Conservation (phyloP, 495 filamentous ascomycete genomes). For the Talaromyces wortmannii region DNA sequence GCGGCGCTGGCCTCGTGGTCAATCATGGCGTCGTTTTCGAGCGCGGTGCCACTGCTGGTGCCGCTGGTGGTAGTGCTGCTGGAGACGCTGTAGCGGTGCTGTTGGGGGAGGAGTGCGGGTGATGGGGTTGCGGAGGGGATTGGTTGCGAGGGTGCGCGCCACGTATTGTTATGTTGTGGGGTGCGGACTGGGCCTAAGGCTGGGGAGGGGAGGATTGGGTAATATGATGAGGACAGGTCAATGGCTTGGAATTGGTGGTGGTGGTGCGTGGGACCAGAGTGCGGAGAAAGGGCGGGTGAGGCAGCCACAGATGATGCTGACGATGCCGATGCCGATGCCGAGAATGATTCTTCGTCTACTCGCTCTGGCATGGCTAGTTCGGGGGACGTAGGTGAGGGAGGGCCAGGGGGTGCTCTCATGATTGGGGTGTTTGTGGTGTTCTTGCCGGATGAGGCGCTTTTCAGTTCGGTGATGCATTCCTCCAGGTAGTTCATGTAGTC, state of each 20-base stretch:
- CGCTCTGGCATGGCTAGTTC: slow-evolving; percentile 4
- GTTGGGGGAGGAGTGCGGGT: slow-evolving; percentile 23
- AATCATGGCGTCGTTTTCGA: slow-evolving; percentile 11
- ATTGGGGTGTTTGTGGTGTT: slow-evolving; percentile 4
- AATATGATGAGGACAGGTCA: slow-evolving; percentile 15
- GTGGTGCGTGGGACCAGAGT: slow-evolving; percentile 11
- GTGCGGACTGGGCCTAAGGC: slow-evolving; percentile 26
- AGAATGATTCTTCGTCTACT: not conserved
- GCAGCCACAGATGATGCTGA: not conserved
- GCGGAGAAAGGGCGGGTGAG: not conserved
- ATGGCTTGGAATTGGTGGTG: slow-evolving; percentile 29
- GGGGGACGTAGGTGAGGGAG: not conserved
- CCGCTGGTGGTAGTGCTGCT: slow-evolving; percentile 4
- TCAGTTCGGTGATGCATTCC: slow-evolving; percentile 76
- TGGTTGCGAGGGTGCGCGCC: slow-evolving; percentile 10
- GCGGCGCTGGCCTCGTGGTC: slow-evolving; percentile 80
- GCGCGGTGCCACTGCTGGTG: not conserved
- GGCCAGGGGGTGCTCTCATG: not conserved
- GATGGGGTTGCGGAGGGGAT: slow-evolving; percentile 22
- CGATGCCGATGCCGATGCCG: not conserved
- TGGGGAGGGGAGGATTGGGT: slow-evolving; percentile 33
- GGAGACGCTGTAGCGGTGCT: slow-evolving; percentile 8
- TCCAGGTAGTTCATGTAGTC: slow-evolving; percentile 95
- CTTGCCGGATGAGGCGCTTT: slow-evolving; percentile 40
- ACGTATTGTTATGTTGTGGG: slow-evolving; percentile 9